Evolutionary conservation across 2,329 filamentous ascomycete species (phyloP), one percentile per base, ranked within the genome.

Genomic region (Helicocarpus griseus): DNA sequence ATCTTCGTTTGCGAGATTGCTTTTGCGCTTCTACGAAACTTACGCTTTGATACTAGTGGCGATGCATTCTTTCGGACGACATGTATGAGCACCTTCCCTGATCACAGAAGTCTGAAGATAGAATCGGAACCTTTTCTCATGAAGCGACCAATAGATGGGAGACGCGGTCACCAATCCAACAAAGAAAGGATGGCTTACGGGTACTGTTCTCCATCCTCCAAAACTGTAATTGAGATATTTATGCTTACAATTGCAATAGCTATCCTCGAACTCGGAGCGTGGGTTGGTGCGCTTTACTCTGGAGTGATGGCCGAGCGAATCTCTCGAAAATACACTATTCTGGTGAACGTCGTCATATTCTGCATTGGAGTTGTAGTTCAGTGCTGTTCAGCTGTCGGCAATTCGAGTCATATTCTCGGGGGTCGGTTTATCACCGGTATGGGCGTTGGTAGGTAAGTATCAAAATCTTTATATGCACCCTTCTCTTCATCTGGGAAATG

Each of bases 241-340:
- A 14, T 46, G 28, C 26, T 31, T 19, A 31, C 43, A n/a, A 46
- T 31, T 17, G 31, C 13, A 22, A 75, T 72, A 38, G 75, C 85
- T 2, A 87, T 88, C 56, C 78, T 89, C 24, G 85, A 89, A 63
- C 77, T 89, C 1, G 86, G 86, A 49, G 86, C 85, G 40, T 89
- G 85, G 85, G 63, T 87, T n/a, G 86, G 86, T 35, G 80, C 83
- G 0, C 67, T 90, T 2, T 73, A 85, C 38, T 85, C 80, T 2
- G 83, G 85, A 1, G 85, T 85, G 60, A 65, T 89, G n/a, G 85
- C 85, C 17, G 86, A 89, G 62, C 73, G 77, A 3, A 65, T 83
- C 47, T 85, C 82, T 1, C 76, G 86, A 44, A 88, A 88, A 65
- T 83, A 83, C 56, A 78, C 80, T 5, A 82, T 88, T 51, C 67